A percentile compares a stretch with the other conserved stretches of the same genome.
phyloP scores from a whole-genome alignment of 75 land plant species.

The Isoetes taiwanensis region DNA sequence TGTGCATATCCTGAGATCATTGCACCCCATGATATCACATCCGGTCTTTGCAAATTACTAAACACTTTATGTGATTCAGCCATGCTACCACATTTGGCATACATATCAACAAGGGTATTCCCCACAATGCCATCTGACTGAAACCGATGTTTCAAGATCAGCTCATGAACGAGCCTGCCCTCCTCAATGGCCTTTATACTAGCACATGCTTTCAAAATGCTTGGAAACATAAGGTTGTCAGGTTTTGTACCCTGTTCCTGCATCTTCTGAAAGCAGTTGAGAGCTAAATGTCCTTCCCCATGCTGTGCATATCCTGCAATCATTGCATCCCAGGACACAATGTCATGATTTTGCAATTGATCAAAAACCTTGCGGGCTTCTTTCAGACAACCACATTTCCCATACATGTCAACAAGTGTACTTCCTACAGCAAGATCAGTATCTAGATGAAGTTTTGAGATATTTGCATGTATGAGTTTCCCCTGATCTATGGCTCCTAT shows the following conservation, averaged over 20 bases:
- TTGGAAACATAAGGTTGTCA: conserved; percentile 35
- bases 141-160: conserved; percentile 11
- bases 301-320: conserved; percentile 35
- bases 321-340: conserved; percentile 54
- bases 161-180: conserved; percentile 39
- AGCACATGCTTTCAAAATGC: conserved; percentile 42
- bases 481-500: conserved; percentile 27
- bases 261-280: conserved; percentile 32
- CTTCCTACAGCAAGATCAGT: conserved; percentile 31
- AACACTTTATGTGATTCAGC: conserved; percentile 26
- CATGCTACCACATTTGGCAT: conserved; percentile 35
- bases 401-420: conserved; percentile 47
- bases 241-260: conserved; percentile 26
- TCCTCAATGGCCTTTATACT: conserved; percentile 37
- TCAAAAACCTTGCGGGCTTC: conserved; percentile 28
- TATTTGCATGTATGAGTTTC: conserved; percentile 36
- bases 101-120: conserved; percentile 45
- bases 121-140: conserved; percentile 31
- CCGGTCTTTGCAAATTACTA: conserved; percentile 16
- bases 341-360: conserved; percentile 19
- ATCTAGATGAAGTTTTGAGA: conserved; percentile 16
- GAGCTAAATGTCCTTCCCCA: conserved; percentile 27
- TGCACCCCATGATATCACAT: conserved; percentile 49
- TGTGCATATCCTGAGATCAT: conserved; percentile 40
- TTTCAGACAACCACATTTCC: conserved; percentile 30